These are phyloP conservation scores for Punica granatum DNA, from an alignment of 345 rosid genomes.

Conservation along the genomic window DNA sequence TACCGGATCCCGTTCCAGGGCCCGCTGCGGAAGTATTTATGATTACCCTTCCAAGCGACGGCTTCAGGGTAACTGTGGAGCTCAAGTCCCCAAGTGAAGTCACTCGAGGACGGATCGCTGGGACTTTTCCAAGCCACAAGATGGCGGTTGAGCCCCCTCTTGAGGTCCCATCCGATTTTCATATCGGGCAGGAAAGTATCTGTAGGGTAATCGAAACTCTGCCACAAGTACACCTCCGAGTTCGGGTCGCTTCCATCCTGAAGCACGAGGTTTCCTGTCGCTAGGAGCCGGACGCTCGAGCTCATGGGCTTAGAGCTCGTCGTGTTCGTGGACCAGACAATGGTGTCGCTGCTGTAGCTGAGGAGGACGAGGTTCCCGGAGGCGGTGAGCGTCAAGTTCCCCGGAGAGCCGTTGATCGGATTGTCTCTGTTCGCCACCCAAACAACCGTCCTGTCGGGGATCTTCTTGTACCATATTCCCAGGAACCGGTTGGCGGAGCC, in stretches of 20 bases:
- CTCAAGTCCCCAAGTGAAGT: constrained; percentile 22
- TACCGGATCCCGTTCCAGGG: constrained; percentile 44
- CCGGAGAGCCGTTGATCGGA: constrained; percentile 37
- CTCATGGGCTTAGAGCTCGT: constrained; percentile 11
- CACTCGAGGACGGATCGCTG: constrained; percentile 40
- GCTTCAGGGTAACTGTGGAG: constrained; percentile 28
- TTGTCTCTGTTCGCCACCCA: constrained; percentile 48
- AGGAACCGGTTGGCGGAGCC: constrained; percentile 33
- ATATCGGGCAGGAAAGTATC: constrained; percentile 48
- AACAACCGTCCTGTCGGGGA: constrained; percentile 29
- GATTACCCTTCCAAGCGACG: constrained; percentile 15
- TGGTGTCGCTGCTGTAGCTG: constrained; percentile 13
- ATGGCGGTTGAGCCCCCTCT: constrained; percentile 17
- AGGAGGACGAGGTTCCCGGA: constrained; percentile 14
- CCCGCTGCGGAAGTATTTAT: constrained; percentile 27
- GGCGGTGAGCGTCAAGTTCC: constrained; percentile 20
- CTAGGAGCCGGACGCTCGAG: constrained; percentile 29
- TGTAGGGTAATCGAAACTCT: constrained; percentile 45
- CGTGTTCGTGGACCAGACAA: constrained; percentile 26
- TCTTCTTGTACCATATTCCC: constrained; percentile 50
- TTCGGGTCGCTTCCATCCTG: constrained; percentile 12
- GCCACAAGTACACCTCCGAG: constrained; percentile 27
- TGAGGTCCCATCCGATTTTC: constrained; percentile 46
- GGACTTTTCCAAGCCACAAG: constrained; percentile 35
- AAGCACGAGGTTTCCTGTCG: constrained; percentile 43